A percentile compares a stretch with the other conserved stretches of the same genome.
Conservation (phyloP, 306 rosid species). For the Geum urbanum region DNA sequence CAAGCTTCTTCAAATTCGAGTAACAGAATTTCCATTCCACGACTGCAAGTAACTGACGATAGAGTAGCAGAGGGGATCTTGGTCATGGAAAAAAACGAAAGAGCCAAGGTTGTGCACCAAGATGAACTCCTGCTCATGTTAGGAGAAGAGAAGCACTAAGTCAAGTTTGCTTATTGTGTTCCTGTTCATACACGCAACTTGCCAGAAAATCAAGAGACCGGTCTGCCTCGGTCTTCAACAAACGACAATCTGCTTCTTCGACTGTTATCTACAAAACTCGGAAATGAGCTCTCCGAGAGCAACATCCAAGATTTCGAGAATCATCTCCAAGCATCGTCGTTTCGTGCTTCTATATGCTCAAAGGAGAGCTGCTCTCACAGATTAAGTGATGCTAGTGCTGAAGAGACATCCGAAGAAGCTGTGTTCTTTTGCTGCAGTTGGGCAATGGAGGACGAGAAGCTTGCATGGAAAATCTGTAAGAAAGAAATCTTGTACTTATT, state of each 20-base stretch:
- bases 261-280: constrained; percentile 31
- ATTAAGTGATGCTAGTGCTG: constrained; percentile 21
- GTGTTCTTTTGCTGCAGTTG: constrained; percentile 46
- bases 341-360: constrained; percentile 37
- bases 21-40: constrained; percentile 23
- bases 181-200: constrained; percentile 30
- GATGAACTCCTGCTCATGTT: constrained; percentile 61
- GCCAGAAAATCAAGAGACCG: constrained; percentile 26
- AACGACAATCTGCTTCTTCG: constrained; percentile 25
- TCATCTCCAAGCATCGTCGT: constrained; percentile 42
- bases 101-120: constrained; percentile 52
- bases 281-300: constrained; percentile 30
- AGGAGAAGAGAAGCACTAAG: constrained; percentile 49
- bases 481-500: no score
- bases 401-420: constrained; percentile 9
- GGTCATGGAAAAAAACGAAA: constrained; percentile 49
- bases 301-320: constrained; percentile 38
- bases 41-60: constrained; percentile 58
- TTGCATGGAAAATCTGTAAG: constrained; percentile 38
- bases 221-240: background rate
- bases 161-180: constrained; percentile 39
- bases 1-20: constrained; percentile 24
- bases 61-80: constrained; percentile 67
- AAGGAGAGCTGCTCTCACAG: constrained; percentile 46
- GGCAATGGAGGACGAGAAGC: constrained; percentile 41